These are phyloP conservation scores for Rhodotorula sp. DNA, from an alignment of 1,284 basidiomycete genomes.

Conservation along the genomic window DNA sequence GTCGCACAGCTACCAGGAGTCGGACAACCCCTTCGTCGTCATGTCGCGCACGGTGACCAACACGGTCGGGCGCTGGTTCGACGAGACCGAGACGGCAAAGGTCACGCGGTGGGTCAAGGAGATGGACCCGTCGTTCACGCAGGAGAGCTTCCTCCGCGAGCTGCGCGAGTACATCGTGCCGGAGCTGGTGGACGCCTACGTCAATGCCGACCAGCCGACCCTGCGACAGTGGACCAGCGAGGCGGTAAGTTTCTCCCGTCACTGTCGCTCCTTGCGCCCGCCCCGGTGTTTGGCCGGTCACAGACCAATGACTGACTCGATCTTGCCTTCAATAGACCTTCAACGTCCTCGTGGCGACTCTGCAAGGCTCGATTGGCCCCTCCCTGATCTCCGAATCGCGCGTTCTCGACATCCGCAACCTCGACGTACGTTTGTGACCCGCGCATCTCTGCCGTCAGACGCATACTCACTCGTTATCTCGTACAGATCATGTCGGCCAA, in stretches of 20 bases:
- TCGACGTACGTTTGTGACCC: constrained; percentile 68
- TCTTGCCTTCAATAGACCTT: constrained; percentile 65
- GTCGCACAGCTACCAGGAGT: constrained; percentile 80
- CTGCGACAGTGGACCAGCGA: constrained; percentile 93
- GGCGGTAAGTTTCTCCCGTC: constrained; percentile 63
- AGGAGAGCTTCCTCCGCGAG: constrained; percentile 85
- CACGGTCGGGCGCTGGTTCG: constrained; percentile 77
- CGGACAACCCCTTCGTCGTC: constrained; percentile 85
- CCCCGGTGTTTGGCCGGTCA: constrained; percentile 1
- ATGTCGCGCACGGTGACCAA: constrained; percentile 79
- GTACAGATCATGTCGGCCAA: constrained; percentile 72
- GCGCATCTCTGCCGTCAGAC: neutral
- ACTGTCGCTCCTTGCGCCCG: neutral
- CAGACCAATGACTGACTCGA: neutral
- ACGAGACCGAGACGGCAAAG: constrained; percentile 96
- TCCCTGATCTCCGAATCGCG: constrained; percentile 87
- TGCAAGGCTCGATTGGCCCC: constrained; percentile 89
- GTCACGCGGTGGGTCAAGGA: constrained; percentile 83
- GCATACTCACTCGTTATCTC: neutral
- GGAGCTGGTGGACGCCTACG: constrained; percentile 93
- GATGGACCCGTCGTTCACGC: constrained; percentile 82
- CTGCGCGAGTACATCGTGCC: constrained; percentile 96
- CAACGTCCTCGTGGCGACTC: constrained; percentile 95
- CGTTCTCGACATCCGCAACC: constrained; percentile 89
- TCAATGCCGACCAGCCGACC: constrained; percentile 81